Percentiles rank a stretch among this genome's conserved stretches.
Evolutionary conservation across 2,329 filamentous ascomycete genomes (phyloP).

Genomic region (Clonostachys sp.): DNA sequence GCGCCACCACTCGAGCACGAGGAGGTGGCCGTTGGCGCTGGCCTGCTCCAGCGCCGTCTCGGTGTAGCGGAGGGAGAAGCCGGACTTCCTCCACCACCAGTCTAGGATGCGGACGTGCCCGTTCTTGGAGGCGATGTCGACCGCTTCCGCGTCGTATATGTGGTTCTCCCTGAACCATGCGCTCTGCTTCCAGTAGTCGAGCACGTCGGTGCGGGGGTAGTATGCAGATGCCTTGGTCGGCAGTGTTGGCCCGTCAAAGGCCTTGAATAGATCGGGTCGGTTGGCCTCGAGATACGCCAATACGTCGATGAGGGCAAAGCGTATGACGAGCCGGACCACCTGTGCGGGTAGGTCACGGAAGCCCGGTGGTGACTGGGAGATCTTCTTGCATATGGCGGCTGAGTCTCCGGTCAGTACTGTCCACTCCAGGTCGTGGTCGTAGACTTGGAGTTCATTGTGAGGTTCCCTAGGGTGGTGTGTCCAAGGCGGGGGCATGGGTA

Average conservation of each 20-base stretch:
- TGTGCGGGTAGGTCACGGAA: constrained; percentile 71
- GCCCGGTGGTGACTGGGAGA: constrained; percentile 66
- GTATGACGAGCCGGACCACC: constrained; percentile 84
- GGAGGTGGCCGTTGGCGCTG: constrained; percentile 76
- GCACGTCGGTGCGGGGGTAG: constrained; percentile 77
- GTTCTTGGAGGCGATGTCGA: constrained; percentile 82
- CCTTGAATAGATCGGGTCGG: constrained; percentile 72
- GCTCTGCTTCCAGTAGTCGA: constrained; percentile 88
- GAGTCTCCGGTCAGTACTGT: constrained; percentile 72
- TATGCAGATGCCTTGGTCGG: constrained; percentile 85
- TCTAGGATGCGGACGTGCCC: constrained; percentile 83
- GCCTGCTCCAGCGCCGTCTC: constrained; percentile 85
- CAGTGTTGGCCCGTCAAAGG: constrained; percentile 78
- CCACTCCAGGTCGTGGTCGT: constrained; percentile 79
- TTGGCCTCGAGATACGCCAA: constrained; percentile 63
- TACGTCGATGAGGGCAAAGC: constrained; percentile 78
- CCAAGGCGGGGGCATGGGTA: constrained; percentile 72
- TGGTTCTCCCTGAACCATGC: constrained; percentile 80
- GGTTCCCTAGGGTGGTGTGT: constrained; percentile 49
- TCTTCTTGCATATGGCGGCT: constrained; percentile 66
- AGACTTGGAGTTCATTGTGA: constrained; percentile 63
- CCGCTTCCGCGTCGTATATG: constrained; percentile 71
- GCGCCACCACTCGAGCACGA: constrained; percentile 92
- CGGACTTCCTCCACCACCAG: constrained; percentile 82
- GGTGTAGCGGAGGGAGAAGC: constrained; percentile 77